Evolutionary conservation across 208 protist species (phyloP), one percentile per base, ranked within the genome.

Genomic region (Blastocrithidia nonstop): DNA sequence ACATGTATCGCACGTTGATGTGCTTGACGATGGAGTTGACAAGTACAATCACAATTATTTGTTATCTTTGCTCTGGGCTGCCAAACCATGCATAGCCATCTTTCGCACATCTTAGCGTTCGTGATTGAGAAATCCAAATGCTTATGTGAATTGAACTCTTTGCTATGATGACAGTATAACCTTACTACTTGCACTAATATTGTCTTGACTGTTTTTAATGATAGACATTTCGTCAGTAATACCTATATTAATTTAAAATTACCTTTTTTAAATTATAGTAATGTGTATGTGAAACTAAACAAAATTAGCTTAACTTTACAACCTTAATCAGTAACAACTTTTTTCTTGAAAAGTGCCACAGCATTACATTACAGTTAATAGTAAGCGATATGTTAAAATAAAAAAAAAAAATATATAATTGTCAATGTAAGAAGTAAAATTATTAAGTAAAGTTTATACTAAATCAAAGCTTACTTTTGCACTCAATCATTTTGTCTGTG

Each of bases 51-150:
- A 75, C 20, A 90, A 60, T 3, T 64, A 53, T 6, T 28, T 33
- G 48, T 80, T 84, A 54, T 87, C 76, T 45, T 80, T 82, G 60
- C 81, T 90, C 47, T 82, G 69, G 45, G 65, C 46, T 0, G 81
- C 75, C 23, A 90, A 61, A 23, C 75, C 75, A 16, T 71, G 72
- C 16, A 82, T 57, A 0, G 81, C 75, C 67, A 87, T 78, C 57
- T 87, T 84, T 13, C 76, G 81, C 13, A 90, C 70, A 58, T 90
- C 81, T 35, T 90, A 72, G 1, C 81, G 64, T 21, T 76, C 67
- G 43, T 71, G 72, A 0, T 24, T 31, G 5, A 87, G 46, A 31
- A 90, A 90, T 24, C 29, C 46, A 47, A 86, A 90, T 32, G 75
- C 51, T 50, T 90, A 75, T 15, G 49, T 48, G 22, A 82, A 63